Evolutionary conservation across 306 rosid species (phyloP).

Genomic region (Vigna mungo): DNA sequence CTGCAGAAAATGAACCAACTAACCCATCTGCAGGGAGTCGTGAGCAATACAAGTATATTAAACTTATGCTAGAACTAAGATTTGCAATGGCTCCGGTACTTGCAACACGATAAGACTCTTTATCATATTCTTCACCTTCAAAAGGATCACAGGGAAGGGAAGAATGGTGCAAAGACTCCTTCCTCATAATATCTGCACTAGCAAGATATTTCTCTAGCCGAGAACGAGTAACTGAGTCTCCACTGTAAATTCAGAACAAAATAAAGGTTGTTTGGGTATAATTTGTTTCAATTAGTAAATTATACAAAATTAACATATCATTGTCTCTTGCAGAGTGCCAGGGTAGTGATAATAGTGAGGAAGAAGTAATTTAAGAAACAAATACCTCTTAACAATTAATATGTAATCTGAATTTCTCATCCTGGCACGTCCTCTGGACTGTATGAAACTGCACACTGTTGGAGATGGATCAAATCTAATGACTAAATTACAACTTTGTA

Average conservation of each 20-base stretch:
- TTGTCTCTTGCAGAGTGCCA: neutral
- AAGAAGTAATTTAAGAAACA: neutral
- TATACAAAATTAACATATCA: neutral
- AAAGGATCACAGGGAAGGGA: conserved; percentile 61
- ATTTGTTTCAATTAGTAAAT: neutral
- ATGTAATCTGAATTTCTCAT: conserved; percentile 76
- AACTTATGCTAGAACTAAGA: conserved; percentile 69
- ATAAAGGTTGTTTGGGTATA: neutral
- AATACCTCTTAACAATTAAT: conserved; percentile 79
- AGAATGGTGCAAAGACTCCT: conserved; percentile 69
- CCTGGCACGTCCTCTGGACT: conserved; percentile 94
- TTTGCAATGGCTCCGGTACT: conserved; percentile 77
- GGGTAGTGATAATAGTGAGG: neutral
- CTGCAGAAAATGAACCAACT: conserved; percentile 50
- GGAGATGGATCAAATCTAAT: conserved; percentile 86
- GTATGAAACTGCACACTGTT: conserved; percentile 89
- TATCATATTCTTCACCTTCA: conserved; percentile 49
- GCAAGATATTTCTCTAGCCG: conserved; percentile 70
- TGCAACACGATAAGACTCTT: conserved; percentile 64
- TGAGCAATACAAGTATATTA: conserved; percentile 82
- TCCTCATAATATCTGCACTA: conserved; percentile 74
- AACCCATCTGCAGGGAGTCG: conserved; percentile 90
- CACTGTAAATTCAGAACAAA: conserved; percentile 60
- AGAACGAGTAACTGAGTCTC: conserved; percentile 60
- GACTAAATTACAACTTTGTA: conserved; percentile 88